Evolutionary conservation across 2,329 filamentous ascomycete species (phyloP), one percentile per base, ranked within the genome.

Genomic region (Fusarium sp.): DNA sequence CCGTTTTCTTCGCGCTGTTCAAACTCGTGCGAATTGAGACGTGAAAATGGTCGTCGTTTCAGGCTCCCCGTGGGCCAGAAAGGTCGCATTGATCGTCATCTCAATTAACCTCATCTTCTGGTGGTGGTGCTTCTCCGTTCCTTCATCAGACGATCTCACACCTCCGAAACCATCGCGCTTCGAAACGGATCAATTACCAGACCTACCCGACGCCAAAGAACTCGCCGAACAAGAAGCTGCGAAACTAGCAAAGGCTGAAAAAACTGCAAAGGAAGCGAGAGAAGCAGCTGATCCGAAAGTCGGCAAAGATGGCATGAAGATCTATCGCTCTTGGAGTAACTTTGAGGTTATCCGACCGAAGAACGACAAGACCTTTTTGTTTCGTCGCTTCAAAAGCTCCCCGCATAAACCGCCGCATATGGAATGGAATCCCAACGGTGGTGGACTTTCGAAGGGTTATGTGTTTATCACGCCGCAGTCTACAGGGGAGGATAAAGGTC

Each of bases 401-500:
- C 68, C 74, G 3, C 72, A 66, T n/a, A 72, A 56, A 10, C 74
- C 75, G 3, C 74, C 75, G 5, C 61, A 68, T 20, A 51, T 77
- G 2, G 63, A 61, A 30, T 71, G 47, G 71, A 59, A 24, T 6
- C 51, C 57, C 2, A 75, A 71, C 22, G 65, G 65, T 6, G 71
- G 67, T 3, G 32, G 70, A 7, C 52, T 75, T 4, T 66, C 76
- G 0, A 68, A 76, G 8, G 76, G 76, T 1, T 76, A 78, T 8
- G 46, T 77, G 8, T 75, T 78, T 29, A 73, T 77, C 44, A 76
- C 75, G 2, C 67, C 71, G 3, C 67, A 75, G 25, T 54, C 57
- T 3, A 58, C 43, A 7, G 67, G 65, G 4, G 25, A 25, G 0
- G 61, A 61, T 1, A 58, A 49, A 3, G 71, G 67, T 5, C n/a